phyloP scores from a whole-genome alignment of 768 basidiomycete genomes.

The Roridomyces roridus region DNA sequence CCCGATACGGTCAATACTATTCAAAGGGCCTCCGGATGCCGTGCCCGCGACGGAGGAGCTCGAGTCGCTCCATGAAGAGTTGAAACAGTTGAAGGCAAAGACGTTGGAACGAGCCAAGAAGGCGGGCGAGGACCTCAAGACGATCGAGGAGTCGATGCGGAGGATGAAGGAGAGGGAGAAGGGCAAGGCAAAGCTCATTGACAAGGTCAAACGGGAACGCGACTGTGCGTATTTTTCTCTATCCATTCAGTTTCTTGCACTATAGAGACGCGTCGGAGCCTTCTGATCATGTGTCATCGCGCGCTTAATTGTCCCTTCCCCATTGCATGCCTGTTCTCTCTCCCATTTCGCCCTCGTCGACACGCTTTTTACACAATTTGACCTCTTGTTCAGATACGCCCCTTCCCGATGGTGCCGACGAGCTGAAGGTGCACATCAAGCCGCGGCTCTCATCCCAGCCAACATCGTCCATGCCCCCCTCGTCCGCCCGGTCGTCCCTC shows the following conservation, averaged over 20 bases:
- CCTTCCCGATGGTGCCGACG: conserved; percentile 55
- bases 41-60: conserved; percentile 80
- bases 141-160: conserved; percentile 78
- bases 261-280: conserved; percentile 1
- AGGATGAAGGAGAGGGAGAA: conserved; percentile 78
- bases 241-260: conserved; percentile 20
- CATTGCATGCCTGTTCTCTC: conserved; percentile 7
- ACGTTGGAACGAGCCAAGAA: conserved; percentile 72
- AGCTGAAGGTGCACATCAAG: conserved; percentile 49
- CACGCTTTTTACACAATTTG: neutral
- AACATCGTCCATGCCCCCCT: conserved; percentile 49
- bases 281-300: conserved; percentile 24
- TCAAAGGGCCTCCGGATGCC: conserved; percentile 67
- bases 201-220: conserved; percentile 75
- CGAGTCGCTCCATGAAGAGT: conserved; percentile 66
- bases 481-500: conserved; percentile 57
- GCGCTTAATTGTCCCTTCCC: conserved; percentile 11
- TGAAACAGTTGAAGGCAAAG: conserved; percentile 56
- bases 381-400: conserved; percentile 46
- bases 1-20: conserved; percentile 61
- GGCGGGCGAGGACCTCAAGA: conserved; percentile 75
- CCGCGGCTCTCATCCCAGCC: conserved; percentile 55
- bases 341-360: neutral
- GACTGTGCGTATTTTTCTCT: conserved; percentile 57
- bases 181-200: conserved; percentile 73